These are phyloP conservation scores for Trichoderma brevicompactum DNA, from an alignment of 2,329 filamentous ascomycete species.

Conservation along the genomic window DNA sequence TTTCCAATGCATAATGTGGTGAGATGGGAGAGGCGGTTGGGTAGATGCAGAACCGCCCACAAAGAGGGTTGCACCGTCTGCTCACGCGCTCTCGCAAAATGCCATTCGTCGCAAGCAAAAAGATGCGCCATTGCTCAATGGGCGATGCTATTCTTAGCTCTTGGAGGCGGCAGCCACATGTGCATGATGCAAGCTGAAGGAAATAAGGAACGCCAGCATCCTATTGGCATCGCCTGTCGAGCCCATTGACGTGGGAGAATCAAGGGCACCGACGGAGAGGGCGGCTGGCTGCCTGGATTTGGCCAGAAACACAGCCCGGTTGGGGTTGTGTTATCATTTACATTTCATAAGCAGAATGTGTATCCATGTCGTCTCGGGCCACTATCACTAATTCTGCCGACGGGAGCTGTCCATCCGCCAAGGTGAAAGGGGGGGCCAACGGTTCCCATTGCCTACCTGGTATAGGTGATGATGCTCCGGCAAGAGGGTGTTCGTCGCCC, in stretches of 20 bases:
- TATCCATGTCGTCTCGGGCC: neutral
- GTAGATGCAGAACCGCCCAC: constrained; percentile 9
- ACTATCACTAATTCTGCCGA: neutral
- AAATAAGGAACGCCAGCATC: neutral
- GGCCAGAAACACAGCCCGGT: constrained; percentile 1
- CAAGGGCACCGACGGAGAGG: neutral
- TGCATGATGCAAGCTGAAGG: constrained; percentile 23
- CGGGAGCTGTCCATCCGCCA: neutral
- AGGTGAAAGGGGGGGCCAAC: neutral
- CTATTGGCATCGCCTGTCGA: constrained; percentile 4
- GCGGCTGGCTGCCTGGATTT: neutral
- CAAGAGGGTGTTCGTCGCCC: neutral
- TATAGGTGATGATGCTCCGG: neutral
- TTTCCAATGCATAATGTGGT: constrained; percentile 9
- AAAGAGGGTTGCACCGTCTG: constrained; percentile 14
- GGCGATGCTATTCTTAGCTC: constrained; percentile 25
- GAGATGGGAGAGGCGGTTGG: constrained; percentile 7
- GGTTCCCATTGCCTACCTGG: neutral
- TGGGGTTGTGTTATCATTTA: neutral
- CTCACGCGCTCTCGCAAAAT: constrained; percentile 12
- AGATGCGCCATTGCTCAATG: neutral
- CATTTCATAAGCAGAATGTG: neutral
- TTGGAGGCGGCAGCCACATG: constrained; percentile 7
- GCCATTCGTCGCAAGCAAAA: constrained; percentile 9
- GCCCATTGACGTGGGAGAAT: neutral